These are phyloP conservation scores for Diplodia intermedia DNA, from an alignment of 2,329 filamentous ascomycete genomes.

Conservation along the genomic window DNA sequence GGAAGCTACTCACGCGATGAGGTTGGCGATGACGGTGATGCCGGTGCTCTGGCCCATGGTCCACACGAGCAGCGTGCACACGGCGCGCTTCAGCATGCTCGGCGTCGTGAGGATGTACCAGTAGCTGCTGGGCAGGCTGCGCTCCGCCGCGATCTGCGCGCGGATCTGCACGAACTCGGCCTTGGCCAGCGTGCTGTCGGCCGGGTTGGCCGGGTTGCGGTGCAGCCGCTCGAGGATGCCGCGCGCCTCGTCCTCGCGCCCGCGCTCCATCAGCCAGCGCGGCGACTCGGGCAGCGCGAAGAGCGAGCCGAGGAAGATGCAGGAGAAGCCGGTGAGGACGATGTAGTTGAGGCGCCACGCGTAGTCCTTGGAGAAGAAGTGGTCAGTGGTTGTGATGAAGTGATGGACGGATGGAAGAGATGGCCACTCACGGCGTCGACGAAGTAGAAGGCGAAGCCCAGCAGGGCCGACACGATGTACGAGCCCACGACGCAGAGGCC, in stretches of 20 bases:
- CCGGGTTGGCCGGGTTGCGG: conserved; percentile 37
- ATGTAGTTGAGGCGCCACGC: conserved; percentile 64
- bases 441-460: conserved; percentile 52
- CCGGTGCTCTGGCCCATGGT: conserved; percentile 44
- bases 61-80: conserved; percentile 42
- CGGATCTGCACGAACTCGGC: conserved; percentile 42
- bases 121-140: conserved; percentile 38
- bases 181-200: conserved; percentile 37
- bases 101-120: conserved; percentile 41
- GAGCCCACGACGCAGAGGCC: conserved; percentile 81
- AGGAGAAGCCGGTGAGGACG: conserved; percentile 25
- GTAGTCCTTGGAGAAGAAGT: neutral
- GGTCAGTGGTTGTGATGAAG: neutral
- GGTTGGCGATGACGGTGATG: conserved; percentile 43
- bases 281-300: conserved; percentile 63
- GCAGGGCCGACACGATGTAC: conserved; percentile 76
- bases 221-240: conserved; percentile 45
- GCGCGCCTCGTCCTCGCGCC: conserved; percentile 56
- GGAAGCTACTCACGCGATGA: conserved; percentile 32
- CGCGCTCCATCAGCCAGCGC: conserved; percentile 64
- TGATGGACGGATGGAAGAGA: neutral
- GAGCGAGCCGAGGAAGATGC: conserved; percentile 57
- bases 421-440: neutral
- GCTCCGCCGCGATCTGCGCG: conserved; percentile 40
- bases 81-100: conserved; percentile 39